Percentiles rank a stretch among this genome's conserved stretches.
Conservation (phyloP, 2,329 filamentous ascomycete genomes). For the Fusarium brevicatenulatum region DNA sequence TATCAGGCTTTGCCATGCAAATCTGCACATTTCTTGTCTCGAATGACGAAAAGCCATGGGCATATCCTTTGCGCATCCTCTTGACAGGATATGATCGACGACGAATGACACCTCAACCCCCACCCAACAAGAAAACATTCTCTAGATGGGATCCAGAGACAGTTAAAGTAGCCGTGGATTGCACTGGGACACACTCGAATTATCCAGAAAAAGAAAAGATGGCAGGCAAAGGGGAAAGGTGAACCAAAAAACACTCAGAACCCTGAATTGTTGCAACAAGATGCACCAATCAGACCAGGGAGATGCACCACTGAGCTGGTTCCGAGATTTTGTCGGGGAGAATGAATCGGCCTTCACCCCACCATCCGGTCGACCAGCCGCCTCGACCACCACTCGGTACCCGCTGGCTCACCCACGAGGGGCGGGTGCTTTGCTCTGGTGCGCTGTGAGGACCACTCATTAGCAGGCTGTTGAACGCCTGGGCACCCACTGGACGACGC, state of each 20-base stretch:
- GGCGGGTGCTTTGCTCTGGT: slow-evolving; percentile 25
- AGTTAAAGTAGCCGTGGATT: slow-evolving; percentile 4
- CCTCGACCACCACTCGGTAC: slow-evolving; percentile 31
- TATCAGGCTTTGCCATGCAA: slow-evolving; percentile 4
- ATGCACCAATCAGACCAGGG: slow-evolving; percentile 33
- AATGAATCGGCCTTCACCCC: slow-evolving; percentile 36
- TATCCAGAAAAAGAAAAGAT: slow-evolving; percentile 28
- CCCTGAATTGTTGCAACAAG: slow-evolving; percentile 23
- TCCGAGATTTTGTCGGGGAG: slow-evolving; percentile 45
- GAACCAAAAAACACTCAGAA: slow-evolving; percentile 31
- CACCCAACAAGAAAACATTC: slow-evolving; percentile 25
- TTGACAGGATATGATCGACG: slow-evolving; percentile 36
- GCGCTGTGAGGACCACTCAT: slow-evolving; percentile 29
- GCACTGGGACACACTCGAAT: slow-evolving; percentile 5
- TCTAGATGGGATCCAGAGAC: slow-evolving; percentile 15
- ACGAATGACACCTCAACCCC: slow-evolving; percentile 31
- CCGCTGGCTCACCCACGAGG: slow-evolving; percentile 37
- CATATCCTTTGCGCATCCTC: slow-evolving; percentile 20
- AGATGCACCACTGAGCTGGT: slow-evolving; percentile 39
- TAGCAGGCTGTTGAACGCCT: slow-evolving; percentile 37
- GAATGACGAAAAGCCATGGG: slow-evolving; percentile 22
- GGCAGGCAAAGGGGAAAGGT: slow-evolving; percentile 11
- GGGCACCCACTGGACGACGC: slow-evolving; percentile 35
- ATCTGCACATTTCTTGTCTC: slow-evolving; percentile 7
- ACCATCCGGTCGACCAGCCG: slow-evolving; percentile 27